Percentiles rank a stretch among this genome's conserved stretches.
These are phyloP conservation scores for Pythium aristosporum DNA, from an alignment of 352 stramenopile species.

Conservation along the genomic window DNA sequence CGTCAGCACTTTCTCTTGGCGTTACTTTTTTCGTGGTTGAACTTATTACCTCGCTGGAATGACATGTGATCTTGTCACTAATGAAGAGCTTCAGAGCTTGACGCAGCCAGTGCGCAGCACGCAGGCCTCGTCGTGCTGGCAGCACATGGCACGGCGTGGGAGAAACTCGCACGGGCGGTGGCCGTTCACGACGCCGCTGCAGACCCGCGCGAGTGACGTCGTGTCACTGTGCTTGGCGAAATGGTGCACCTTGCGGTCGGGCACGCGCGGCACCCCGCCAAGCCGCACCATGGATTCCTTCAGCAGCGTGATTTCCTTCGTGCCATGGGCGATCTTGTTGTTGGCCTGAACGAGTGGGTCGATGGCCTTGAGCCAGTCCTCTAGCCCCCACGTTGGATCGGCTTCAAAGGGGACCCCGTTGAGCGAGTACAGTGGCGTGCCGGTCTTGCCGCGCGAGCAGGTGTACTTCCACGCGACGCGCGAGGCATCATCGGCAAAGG, in stretches of 20 bases:
- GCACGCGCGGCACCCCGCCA: slow-evolving; percentile 38
- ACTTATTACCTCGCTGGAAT: not conserved
- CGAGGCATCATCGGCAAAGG: slow-evolving; percentile 26
- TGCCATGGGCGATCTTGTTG: not conserved
- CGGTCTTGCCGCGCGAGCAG: slow-evolving; percentile 37
- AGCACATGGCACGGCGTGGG: slow-evolving; percentile 70
- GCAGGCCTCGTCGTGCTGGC: slow-evolving; percentile 62
- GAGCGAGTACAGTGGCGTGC: slow-evolving; percentile 38
- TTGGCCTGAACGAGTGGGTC: slow-evolving; percentile 37
- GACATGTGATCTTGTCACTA: slow-evolving; percentile 10
- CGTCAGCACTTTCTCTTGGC: slow-evolving; percentile 1
- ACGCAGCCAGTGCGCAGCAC: slow-evolving; percentile 59
- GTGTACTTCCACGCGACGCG: slow-evolving; percentile 41
- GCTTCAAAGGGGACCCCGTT: slow-evolving; percentile 39
- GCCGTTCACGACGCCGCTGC: slow-evolving; percentile 30
- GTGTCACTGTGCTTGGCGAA: slow-evolving; percentile 37
- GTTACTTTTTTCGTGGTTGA: not conserved
- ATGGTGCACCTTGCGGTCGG: slow-evolving; percentile 60
- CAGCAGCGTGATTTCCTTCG: slow-evolving; percentile 13
- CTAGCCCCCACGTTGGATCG: slow-evolving; percentile 32
- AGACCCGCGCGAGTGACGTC: slow-evolving; percentile 40
- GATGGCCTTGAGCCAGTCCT: slow-evolving; percentile 36
- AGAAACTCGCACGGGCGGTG: slow-evolving; percentile 65
- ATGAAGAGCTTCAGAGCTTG: slow-evolving; percentile 1
- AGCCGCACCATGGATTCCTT: slow-evolving; percentile 32